A percentile compares a stretch with the other conserved stretches of the same genome.
phyloP scores from a whole-genome alignment of 129 eudicot species.

The Kitagawia praeruptora region DNA sequence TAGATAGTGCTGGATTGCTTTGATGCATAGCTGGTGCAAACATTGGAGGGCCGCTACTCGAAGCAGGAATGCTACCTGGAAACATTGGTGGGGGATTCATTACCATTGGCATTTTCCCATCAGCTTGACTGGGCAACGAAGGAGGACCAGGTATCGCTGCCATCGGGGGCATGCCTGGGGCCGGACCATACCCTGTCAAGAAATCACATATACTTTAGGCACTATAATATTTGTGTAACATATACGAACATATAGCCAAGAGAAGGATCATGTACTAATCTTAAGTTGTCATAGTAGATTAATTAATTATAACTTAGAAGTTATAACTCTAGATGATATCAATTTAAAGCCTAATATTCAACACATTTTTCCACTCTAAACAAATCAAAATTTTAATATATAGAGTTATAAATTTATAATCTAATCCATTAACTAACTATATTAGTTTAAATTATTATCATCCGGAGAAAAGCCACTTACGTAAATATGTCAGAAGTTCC shows the following conservation, averaged over 20 bases:
- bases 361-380: background rate
- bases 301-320: background rate
- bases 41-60: slow-evolving; percentile 46
- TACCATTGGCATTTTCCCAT: slow-evolving; percentile 34
- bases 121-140: slow-evolving; percentile 38
- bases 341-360: background rate
- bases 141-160: slow-evolving; percentile 54
- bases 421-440: background rate
- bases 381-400: background rate
- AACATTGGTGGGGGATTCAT: slow-evolving; percentile 29
- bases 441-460: background rate
- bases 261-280: background rate
- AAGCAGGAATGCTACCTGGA: slow-evolving; percentile 47
- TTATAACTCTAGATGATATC: background rate
- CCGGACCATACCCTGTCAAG: slow-evolving; percentile 36
- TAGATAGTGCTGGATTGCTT: slow-evolving; percentile 22
- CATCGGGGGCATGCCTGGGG: slow-evolving; percentile 55
- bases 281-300: background rate
- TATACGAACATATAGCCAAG: background rate
- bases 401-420: background rate
- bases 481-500: background rate
- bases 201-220: slow-evolving; percentile 4
- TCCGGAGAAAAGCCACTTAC: background rate
- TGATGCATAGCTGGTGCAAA: slow-evolving; percentile 49
- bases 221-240: background rate